Evolutionary conservation across 371 early-diverging fungal species (phyloP).

Genomic region (Mortierella sp.): DNA sequence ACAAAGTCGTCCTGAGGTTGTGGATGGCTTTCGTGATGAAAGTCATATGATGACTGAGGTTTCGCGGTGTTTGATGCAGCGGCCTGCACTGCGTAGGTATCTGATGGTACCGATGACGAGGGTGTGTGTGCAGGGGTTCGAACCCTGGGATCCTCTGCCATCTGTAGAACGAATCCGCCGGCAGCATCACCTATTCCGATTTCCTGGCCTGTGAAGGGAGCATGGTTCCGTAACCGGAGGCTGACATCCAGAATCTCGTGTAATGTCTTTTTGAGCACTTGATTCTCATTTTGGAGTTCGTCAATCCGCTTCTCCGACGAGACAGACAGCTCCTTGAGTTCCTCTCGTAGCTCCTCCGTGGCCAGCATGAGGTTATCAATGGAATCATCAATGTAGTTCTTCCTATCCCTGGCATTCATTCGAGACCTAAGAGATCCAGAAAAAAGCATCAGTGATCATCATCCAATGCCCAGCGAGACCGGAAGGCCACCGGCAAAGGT

Average conservation of each 20-base stretch:
- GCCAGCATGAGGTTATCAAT: slow-evolving; percentile 71
- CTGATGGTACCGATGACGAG: slow-evolving; percentile 7
- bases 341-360: slow-evolving; percentile 55
- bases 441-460: neutral
- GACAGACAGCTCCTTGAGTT: slow-evolving; percentile 54
- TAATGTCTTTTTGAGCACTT: slow-evolving; percentile 58
- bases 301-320: slow-evolving; percentile 54
- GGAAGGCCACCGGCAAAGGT: neutral
- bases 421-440: slow-evolving; percentile 62
- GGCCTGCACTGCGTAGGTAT: neutral
- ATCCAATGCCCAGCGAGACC: no score
- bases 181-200: slow-evolving; percentile 43
- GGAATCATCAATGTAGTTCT: slow-evolving; percentile 77
- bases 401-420: slow-evolving; percentile 68
- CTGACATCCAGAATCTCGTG: slow-evolving; percentile 68
- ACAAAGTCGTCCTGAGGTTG: slow-evolving; percentile 27
- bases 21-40: slow-evolving; percentile 40
- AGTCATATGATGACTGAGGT: slow-evolving; percentile 46
- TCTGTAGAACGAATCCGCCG: slow-evolving; percentile 48
- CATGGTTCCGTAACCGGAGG: slow-evolving; percentile 63
- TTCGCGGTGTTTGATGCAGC: slow-evolving; percentile 2
- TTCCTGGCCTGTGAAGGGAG: slow-evolving; percentile 60
- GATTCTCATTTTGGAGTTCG: slow-evolving; percentile 61
- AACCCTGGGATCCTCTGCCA: slow-evolving; percentile 42
- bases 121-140: slow-evolving; percentile 25